These are phyloP conservation scores for Tulasnella sp. DNA, from an alignment of 768 basidiomycete species.

Conservation along the genomic window DNA sequence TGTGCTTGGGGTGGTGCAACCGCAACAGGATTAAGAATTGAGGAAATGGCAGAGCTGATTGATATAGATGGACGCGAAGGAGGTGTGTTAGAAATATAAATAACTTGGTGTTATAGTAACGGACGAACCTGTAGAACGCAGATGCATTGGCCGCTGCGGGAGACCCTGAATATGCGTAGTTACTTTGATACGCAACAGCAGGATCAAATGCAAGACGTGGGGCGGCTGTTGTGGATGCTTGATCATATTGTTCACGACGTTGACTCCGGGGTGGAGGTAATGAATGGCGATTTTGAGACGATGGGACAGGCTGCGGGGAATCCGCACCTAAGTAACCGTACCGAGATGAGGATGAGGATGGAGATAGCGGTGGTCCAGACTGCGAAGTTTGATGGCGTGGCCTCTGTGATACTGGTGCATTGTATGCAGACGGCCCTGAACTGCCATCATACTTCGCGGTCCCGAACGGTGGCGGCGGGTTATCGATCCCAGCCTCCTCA, in stretches of 20 bases:
- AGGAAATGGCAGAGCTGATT: conserved; percentile 6
- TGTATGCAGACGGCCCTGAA: background rate
- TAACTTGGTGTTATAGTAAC: background rate
- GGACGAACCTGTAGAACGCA: conserved; percentile 14
- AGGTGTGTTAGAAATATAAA: background rate
- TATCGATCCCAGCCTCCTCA: conserved; percentile 13
- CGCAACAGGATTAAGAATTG: background rate
- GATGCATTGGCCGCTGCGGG: conserved; percentile 2
- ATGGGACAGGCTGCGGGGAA: background rate
- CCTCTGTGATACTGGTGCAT: background rate
- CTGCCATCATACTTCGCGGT: background rate
- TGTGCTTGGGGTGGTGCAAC: background rate
- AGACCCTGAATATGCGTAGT: background rate
- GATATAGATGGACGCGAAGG: background rate
- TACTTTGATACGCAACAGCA: conserved; percentile 2
- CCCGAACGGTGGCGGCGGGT: conserved; percentile 5
- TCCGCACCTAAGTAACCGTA: background rate
- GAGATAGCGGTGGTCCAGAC: background rate
- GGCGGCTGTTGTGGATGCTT: background rate
- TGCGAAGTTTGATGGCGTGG: background rate
- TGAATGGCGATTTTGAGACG: background rate
- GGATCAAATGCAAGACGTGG: conserved; percentile 7
- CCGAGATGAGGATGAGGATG: conserved; percentile 7
- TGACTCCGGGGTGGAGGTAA: background rate
- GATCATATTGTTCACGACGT: background rate